Evolutionary conservation across 176 grass and related monocot genomes (phyloP).

Genomic region (Zea luxurians): DNA sequence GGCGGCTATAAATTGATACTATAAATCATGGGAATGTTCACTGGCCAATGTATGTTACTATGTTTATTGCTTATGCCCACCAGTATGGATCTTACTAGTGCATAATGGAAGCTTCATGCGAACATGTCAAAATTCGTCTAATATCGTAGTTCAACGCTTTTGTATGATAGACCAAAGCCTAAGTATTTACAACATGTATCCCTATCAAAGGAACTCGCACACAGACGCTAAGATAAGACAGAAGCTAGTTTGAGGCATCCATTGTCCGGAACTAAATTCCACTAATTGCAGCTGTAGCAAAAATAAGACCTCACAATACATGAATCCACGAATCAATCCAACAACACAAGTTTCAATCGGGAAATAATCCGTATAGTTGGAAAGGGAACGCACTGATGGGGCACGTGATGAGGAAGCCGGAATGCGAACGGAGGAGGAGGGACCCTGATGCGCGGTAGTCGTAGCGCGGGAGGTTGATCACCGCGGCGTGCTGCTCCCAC

Average conservation of each 20-base stretch:
- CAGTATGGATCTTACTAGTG: not conserved
- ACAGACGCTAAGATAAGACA: not conserved
- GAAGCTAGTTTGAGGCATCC: not conserved
- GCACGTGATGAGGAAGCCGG: conserved; percentile 98
- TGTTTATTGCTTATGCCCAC: not conserved
- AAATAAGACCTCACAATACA: not conserved
- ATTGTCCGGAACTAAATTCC: conserved; percentile 14
- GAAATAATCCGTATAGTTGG: not conserved
- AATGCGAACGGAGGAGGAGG: conserved; percentile 65
- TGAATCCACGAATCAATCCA: conserved; percentile 11
- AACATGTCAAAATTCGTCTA: not conserved
- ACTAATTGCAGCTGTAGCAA: not conserved
- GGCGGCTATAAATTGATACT: not conserved
- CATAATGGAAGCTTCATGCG: not conserved
- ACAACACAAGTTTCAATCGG: not conserved
- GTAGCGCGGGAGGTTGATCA: conserved; percentile 89
- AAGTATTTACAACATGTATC: not conserved
- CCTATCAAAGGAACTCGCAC: not conserved
- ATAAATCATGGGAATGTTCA: conserved; percentile 8
- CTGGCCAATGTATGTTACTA: not conserved
- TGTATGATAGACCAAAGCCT: not conserved
- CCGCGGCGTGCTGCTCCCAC: conserved; percentile 86
- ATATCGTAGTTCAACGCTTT: not conserved
- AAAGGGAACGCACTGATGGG: conserved; percentile 71
- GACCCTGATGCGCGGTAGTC: conserved; percentile 80